Evolutionary conservation across 495 filamentous ascomycete species (phyloP).

Genomic region (Evansstolkia leycettana): DNA sequence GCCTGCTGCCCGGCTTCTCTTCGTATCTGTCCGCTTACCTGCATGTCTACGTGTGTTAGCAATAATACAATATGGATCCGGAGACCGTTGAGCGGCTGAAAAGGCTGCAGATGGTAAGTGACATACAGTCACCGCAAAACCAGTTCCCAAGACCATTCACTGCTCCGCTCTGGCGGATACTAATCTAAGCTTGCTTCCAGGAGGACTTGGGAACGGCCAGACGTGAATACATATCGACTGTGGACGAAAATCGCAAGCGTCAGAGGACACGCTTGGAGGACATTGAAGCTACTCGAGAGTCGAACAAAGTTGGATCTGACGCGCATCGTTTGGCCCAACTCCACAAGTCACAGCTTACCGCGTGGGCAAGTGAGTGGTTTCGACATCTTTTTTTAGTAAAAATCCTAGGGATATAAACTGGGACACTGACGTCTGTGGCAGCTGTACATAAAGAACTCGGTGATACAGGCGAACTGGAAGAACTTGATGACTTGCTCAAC

Average conservation of each 20-base stretch:
- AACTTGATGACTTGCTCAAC: conserved; percentile 16
- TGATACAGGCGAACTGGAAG: conserved; percentile 16
- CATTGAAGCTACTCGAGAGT: conserved; percentile 12
- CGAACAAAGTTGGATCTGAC: conserved; percentile 12
- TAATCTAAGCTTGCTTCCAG: conserved; percentile 6
- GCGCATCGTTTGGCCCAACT: conserved; percentile 9
- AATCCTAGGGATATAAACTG: background rate
- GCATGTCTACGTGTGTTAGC: too few relatives aligned
- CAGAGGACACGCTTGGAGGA: conserved; percentile 2
- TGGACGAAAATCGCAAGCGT: conserved; percentile 5
- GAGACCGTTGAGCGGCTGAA: conserved; percentile 10
- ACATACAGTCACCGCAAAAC: background rate
- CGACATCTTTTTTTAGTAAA: background rate
- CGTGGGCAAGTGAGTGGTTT: conserved; percentile 25
- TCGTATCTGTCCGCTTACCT: too few relatives aligned
- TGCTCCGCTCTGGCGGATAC: too few relatives aligned
- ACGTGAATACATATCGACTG: conserved; percentile 20
- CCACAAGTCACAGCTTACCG: conserved; percentile 9
- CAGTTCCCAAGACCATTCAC: too few relatives aligned
- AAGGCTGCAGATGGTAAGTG: conserved; percentile 19
- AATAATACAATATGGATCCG: conserved; percentile 2
- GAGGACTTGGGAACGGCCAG: conserved; percentile 23
- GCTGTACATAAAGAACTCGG: conserved; percentile 15
- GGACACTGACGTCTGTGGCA: conserved; percentile 5
- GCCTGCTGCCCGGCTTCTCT: too few relatives aligned